Conservation (phyloP, 176 grass and related monocot genomes). For the Tuctoria greenei region DNA sequence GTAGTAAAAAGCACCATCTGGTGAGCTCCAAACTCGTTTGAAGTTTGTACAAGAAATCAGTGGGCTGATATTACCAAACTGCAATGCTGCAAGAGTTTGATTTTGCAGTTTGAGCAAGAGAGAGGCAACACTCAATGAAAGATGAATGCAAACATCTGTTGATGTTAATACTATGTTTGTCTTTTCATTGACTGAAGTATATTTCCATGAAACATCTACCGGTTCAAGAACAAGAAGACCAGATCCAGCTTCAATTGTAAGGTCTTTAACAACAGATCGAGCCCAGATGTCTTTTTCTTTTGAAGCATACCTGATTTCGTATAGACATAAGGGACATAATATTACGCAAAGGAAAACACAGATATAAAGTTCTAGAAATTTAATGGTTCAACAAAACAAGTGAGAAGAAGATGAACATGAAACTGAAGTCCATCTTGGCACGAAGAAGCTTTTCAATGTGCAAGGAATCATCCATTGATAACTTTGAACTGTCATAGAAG, state of each 20-base stretch:
- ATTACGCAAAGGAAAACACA: conserved; percentile 18
- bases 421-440: conserved; percentile 91
- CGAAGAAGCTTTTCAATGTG: conserved; percentile 96
- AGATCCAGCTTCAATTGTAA: conserved; percentile 85
- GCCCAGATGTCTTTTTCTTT: conserved; percentile 94
- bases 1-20: conserved; percentile 52
- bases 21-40: conserved; percentile 81
- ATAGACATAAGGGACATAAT: conserved; percentile 6
- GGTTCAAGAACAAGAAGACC: conserved; percentile 91
- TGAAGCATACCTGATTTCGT: conserved; percentile 85
- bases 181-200: conserved; percentile 86
- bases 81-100: conserved; percentile 81
- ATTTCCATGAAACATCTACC: conserved; percentile 90
- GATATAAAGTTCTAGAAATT: conserved; percentile 9
- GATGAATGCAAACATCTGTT: conserved; percentile 84
- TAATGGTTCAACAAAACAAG: conserved; percentile 32
- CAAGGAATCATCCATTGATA: conserved; percentile 84
- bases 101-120: conserved; percentile 92
- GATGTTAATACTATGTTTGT: conserved; percentile 66
- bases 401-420: conserved; percentile 66
- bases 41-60: conserved; percentile 91
- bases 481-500: conserved; percentile 89
- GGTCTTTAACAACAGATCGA: conserved; percentile 77
- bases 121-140: conserved; percentile 86
- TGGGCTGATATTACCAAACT: conserved; percentile 87